Evolutionary conservation across 108 stramenopile species (phyloP).

Genomic region (Stephanodiscus minutulus): DNA sequence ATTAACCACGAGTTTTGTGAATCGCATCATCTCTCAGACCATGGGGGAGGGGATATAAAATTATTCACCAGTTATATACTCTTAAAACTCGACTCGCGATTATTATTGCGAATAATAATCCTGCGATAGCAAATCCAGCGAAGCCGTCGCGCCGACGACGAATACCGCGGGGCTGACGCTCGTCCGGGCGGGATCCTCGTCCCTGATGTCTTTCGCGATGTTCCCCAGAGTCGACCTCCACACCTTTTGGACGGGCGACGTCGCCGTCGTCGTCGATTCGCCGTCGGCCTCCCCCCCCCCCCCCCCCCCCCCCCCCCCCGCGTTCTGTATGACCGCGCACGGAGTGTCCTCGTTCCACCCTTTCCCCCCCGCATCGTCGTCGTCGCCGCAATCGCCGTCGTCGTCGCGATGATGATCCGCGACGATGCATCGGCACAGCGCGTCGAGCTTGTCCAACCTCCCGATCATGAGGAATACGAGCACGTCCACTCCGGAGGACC

Average conservation of each 20-base stretch:
- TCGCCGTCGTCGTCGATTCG: neutral
- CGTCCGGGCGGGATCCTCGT: constrained; percentile 28
- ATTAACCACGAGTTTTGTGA: no score
- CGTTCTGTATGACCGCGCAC: constrained; percentile 48
- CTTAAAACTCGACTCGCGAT: no score
- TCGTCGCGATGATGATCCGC: neutral
- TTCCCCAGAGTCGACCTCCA: constrained; percentile 36
- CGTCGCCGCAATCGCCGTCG: neutral
- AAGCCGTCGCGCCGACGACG: constrained; percentile 35
- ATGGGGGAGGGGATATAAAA: no score
- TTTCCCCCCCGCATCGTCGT: neutral
- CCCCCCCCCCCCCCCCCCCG: constrained; percentile 31
- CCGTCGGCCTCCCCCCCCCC: constrained; percentile 11
- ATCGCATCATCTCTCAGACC: no score
- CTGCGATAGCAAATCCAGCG: constrained; percentile 32
- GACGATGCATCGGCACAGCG: constrained; percentile 31
- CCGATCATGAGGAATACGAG: constrained; percentile 53
- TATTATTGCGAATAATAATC: neutral
- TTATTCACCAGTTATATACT: no score
- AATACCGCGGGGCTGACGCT: constrained; percentile 50
- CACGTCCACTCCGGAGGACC: constrained; percentile 30
- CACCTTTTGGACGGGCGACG: constrained; percentile 29
- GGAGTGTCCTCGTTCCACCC: constrained; percentile 36
- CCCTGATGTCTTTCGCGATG: constrained; percentile 29
- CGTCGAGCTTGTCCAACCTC: constrained; percentile 46